Percentiles rank a stretch among this genome's conserved stretches.
These are phyloP conservation scores for Bathelium albidoporum DNA, from an alignment of 495 filamentous ascomycete genomes.

Conservation along the genomic window DNA sequence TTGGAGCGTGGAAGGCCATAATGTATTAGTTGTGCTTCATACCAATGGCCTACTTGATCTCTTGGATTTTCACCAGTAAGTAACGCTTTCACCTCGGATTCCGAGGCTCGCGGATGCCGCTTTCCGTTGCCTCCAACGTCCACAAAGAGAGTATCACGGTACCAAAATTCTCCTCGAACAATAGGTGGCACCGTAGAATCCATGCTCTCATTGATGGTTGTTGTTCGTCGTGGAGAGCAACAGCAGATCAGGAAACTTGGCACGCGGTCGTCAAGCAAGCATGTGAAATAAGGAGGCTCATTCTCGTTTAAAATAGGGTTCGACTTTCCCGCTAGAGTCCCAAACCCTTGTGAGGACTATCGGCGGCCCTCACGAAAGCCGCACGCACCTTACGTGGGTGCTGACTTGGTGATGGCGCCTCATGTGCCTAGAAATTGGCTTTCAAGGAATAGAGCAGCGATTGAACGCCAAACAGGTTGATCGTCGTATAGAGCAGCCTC, in stretches of 20 bases:
- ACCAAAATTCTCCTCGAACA: constrained; percentile 19
- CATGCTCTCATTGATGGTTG: neutral
- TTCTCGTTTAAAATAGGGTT: neutral
- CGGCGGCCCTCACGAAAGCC: too few species aligned
- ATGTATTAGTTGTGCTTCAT: constrained; percentile 48
- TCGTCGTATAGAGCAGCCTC: too few species aligned
- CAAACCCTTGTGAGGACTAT: too few species aligned
- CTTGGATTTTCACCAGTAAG: constrained; percentile 33
- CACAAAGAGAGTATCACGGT: constrained; percentile 38
- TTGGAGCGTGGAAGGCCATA: constrained; percentile 46
- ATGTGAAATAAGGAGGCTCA: neutral
- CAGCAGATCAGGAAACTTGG: neutral
- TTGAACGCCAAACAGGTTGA: too few species aligned
- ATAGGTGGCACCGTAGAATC: neutral
- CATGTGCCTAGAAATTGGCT: too few species aligned
- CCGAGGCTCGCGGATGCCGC: constrained; percentile 40
- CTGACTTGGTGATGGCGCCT: too few species aligned
- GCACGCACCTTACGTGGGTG: too few species aligned
- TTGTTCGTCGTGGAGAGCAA: neutral
- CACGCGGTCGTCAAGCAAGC: neutral
- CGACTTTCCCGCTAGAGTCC: neutral
- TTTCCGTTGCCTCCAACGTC: constrained; percentile 36
- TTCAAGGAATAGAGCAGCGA: too few species aligned
- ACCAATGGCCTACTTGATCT: constrained; percentile 45
- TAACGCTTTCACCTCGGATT: constrained; percentile 38